Evolutionary conservation across 2,329 filamentous ascomycete species (phyloP).

Genomic region (Monascus ruber): DNA sequence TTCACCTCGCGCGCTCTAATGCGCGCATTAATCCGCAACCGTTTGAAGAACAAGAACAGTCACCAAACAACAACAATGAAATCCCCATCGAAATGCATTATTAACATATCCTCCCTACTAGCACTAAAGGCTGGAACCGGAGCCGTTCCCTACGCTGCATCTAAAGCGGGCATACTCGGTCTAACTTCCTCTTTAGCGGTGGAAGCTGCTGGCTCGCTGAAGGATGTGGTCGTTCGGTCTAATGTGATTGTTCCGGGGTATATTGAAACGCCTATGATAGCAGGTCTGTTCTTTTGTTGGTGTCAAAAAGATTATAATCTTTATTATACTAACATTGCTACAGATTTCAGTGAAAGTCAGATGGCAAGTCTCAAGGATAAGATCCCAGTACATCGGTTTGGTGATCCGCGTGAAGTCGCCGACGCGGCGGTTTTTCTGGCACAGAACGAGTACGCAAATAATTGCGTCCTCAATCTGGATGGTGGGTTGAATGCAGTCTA

Average conservation of each 20-base stretch:
- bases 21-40: constrained; percentile 22
- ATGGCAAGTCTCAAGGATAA: constrained; percentile 23
- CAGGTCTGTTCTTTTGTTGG: constrained; percentile 38
- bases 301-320: neutral
- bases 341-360: constrained; percentile 32
- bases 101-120: constrained; percentile 71
- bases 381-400: constrained; percentile 59
- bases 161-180: constrained; percentile 70
- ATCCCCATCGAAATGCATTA: constrained; percentile 51
- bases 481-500: constrained; percentile 64
- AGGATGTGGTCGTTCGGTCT: constrained; percentile 54
- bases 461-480: constrained; percentile 75
- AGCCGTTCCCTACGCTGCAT: constrained; percentile 62
- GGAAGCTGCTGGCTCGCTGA: constrained; percentile 39
- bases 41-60: constrained; percentile 12
- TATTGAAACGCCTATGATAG: constrained; percentile 69
- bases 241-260: constrained; percentile 78
- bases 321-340: constrained; percentile 1
- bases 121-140: constrained; percentile 58
- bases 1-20: constrained; percentile 28
- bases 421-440: constrained; percentile 69
- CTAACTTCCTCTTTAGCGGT: constrained; percentile 26
- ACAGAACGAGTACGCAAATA: constrained; percentile 71
- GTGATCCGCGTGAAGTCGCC: constrained; percentile 60
- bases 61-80: constrained; percentile 40